Percentiles rank a stretch among this genome's conserved stretches.
Evolutionary conservation across 345 rosid genomes (phyloP).

Genomic region (Corymbia maculata): DNA sequence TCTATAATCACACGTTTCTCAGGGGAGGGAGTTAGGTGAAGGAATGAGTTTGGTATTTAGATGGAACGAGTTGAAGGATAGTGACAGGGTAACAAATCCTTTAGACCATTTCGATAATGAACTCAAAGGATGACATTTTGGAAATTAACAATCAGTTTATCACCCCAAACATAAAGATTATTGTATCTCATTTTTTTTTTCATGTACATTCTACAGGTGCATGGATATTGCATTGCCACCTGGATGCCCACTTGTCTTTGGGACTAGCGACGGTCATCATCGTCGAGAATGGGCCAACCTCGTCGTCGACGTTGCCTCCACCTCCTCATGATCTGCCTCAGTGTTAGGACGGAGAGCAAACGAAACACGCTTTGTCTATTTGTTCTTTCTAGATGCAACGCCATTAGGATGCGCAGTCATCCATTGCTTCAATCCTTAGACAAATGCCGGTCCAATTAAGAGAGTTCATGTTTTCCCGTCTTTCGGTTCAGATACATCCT

Average conservation of each 20-base stretch:
- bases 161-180: not conserved
- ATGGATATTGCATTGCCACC: constrained; percentile 8
- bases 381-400: not conserved
- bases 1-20: not conserved
- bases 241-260: not conserved
- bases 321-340: constrained; percentile 3
- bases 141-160: not conserved
- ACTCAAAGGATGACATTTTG: not conserved
- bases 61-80: not conserved
- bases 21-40: not conserved
- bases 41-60: not conserved
- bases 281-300: constrained; percentile 4
- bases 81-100: not conserved
- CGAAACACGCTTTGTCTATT: not conserved
- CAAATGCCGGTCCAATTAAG: not conserved
- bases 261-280: not conserved
- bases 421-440: not conserved
- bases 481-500: not conserved
- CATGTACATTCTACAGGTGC: not conserved
- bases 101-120: not conserved
- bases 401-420: not conserved
- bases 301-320: constrained; percentile 1
- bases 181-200: not conserved
- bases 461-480: not conserved
- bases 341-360: not conserved